Percentiles rank a stretch among this genome's conserved stretches.
These are phyloP conservation scores for Globisporangium recalcitrans DNA, from an alignment of 352 stramenopile species.

Conservation along the genomic window DNA sequence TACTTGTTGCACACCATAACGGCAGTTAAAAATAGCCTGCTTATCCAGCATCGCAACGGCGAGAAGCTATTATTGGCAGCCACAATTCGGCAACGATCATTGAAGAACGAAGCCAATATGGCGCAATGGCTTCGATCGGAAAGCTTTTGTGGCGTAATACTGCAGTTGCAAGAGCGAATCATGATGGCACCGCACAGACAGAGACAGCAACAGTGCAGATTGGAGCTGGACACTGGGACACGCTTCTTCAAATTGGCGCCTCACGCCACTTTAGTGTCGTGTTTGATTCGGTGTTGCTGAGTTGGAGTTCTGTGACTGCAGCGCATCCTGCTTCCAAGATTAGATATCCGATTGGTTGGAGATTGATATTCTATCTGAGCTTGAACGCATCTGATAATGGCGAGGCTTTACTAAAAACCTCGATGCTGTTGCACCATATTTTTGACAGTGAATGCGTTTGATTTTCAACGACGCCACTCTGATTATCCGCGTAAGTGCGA, in stretches of 20 bases:
- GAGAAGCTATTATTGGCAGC: too few species aligned
- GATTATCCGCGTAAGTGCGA: not conserved
- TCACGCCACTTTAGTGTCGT: not conserved
- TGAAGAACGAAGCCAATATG: too few species aligned
- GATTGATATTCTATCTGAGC: not conserved
- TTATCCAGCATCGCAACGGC: too few species aligned
- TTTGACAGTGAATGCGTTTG: not conserved
- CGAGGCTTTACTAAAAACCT: not conserved
- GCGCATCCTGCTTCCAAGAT: not conserved
- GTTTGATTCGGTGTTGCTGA: constrained; percentile 6
- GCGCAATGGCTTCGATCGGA: too few species aligned
- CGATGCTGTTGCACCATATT: not conserved
- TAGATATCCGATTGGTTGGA: not conserved
- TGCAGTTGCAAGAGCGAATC: too few species aligned
- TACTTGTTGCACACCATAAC: not conserved
- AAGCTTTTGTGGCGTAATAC: too few species aligned
- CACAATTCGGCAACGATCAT: too few species aligned
- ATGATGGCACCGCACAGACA: too few species aligned
- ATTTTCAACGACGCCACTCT: not conserved
- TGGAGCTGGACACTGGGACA: not conserved
- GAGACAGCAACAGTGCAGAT: not conserved
- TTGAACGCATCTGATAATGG: not conserved
- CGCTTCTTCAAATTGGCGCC: not conserved
- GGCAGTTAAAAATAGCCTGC: too few species aligned
- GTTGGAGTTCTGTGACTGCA: constrained; percentile 3